Evolutionary conservation across 345 rosid genomes (phyloP).

Genomic region (Populus alba): DNA sequence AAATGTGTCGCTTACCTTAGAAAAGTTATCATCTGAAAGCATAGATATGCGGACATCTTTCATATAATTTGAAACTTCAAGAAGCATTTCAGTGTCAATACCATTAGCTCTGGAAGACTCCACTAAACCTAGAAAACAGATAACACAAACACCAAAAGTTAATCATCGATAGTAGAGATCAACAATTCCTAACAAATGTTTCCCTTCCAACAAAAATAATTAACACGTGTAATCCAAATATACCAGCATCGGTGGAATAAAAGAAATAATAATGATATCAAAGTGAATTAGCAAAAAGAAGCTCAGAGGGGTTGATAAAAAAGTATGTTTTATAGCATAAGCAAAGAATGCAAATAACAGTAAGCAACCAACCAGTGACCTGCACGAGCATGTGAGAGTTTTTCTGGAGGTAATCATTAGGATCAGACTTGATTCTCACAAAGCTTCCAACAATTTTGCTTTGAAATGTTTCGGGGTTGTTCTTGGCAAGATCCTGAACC

Average conservation of each 20-base stretch:
- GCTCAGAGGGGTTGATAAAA: no score
- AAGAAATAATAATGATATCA: no score
- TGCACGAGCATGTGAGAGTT: constrained; percentile 63
- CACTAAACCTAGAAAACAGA: constrained; percentile 51
- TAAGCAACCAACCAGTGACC: constrained; percentile 69
- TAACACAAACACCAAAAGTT: constrained; percentile 10
- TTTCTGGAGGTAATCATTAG: constrained; percentile 63
- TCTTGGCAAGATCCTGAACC: constrained; percentile 50
- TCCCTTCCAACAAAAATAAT: background rate
- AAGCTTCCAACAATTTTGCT: constrained; percentile 60
- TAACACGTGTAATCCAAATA: background rate
- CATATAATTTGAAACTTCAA: constrained; percentile 58
- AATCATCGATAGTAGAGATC: background rate
- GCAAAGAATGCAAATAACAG: background rate
- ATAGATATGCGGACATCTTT: constrained; percentile 54
- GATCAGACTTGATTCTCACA: constrained; percentile 72
- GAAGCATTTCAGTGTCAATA: constrained; percentile 36
- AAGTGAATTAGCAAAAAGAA: no score
- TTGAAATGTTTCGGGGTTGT: constrained; percentile 46
- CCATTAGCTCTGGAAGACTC: constrained; percentile 40
- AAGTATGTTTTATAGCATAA: background rate
- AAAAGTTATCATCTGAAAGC: constrained; percentile 77
- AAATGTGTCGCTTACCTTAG: constrained; percentile 47
- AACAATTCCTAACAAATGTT: background rate
- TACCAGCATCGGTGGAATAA: background rate